A percentile compares a stretch with the other conserved stretches of the same genome.
These are phyloP conservation scores for Ogataea nakhonphanomensis DNA, from an alignment of 805 yeast genomes.

Conservation along the genomic window DNA sequence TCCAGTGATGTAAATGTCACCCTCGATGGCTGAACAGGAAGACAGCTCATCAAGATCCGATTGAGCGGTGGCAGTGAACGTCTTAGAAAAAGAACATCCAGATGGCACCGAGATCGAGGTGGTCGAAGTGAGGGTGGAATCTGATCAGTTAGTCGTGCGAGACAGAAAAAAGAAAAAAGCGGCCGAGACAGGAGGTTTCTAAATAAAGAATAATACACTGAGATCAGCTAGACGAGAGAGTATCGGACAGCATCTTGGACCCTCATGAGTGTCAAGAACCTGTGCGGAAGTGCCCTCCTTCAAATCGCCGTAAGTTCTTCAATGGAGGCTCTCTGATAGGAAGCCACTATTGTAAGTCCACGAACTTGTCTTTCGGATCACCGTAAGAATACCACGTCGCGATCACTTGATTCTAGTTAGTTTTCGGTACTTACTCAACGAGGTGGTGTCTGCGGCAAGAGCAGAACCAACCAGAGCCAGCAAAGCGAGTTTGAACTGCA, in stretches of 20 bases:
- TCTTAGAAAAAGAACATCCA: conserved; percentile 60
- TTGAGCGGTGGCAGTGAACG: conserved; percentile 74
- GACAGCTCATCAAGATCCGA: conserved; percentile 70
- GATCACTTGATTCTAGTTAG: background rate
- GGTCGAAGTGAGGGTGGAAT: conserved; percentile 55
- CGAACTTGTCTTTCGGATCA: background rate
- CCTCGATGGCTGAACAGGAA: conserved; percentile 75
- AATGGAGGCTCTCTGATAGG: too few species aligned
- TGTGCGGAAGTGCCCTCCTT: too few species aligned
- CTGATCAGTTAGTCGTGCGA: conserved; percentile 17
- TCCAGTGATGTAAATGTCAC: conserved; percentile 72
- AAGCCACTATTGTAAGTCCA: background rate
- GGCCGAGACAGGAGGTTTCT: conserved; percentile 1
- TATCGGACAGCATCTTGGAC: too few species aligned
- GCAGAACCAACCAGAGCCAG: conserved; percentile 49
- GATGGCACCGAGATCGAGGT: conserved; percentile 47
- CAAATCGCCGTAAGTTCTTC: too few species aligned
- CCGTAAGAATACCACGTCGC: background rate
- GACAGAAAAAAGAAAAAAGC: conserved; percentile 1
- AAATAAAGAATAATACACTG: conserved; percentile 1
- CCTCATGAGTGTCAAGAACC: too few species aligned
- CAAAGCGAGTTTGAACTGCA: conserved; percentile 57
- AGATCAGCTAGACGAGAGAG: background rate
- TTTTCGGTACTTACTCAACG: conserved; percentile 34
- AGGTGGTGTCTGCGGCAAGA: conserved; percentile 37